Percentiles rank a stretch among this genome's conserved stretches.
Evolutionary conservation across 2,329 filamentous ascomycete genomes (phyloP).

Genomic region (Alternaria triticina): DNA sequence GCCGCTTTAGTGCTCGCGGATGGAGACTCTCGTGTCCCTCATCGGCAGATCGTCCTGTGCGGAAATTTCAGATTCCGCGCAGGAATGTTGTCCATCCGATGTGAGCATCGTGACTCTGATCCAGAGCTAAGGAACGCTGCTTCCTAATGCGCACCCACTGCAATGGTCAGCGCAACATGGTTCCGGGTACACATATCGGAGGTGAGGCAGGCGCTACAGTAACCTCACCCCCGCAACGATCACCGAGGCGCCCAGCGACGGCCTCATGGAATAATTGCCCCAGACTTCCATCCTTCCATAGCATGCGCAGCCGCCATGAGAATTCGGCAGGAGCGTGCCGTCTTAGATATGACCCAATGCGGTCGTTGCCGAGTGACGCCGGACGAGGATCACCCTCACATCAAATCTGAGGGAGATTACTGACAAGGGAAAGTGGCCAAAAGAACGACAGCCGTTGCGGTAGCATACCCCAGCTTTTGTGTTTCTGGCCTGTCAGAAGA

Average conservation of each 20-base stretch:
- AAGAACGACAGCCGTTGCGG: conserved; percentile 8
- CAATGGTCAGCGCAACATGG: background rate
- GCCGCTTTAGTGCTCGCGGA: background rate
- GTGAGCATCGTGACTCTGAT: background rate
- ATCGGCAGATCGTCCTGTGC: background rate
- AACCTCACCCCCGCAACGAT: background rate
- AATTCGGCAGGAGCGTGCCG: background rate
- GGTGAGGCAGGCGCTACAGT: background rate
- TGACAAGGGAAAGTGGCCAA: background rate
- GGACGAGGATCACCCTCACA: background rate
- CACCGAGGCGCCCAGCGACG: background rate
- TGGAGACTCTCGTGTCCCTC: background rate
- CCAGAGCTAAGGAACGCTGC: background rate
- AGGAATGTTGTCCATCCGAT: background rate
- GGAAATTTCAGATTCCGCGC: background rate
- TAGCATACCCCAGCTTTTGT: conserved; percentile 13
- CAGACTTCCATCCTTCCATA: conserved; percentile 1
- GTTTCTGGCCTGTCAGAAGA: conserved; percentile 1
- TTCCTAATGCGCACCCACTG: background rate
- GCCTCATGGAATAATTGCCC: background rate
- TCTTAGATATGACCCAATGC: background rate
- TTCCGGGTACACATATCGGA: background rate
- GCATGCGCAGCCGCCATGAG: background rate
- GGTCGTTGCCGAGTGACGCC: background rate
- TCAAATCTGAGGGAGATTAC: conserved; percentile 4